Conservation (phyloP, 139 green algal species). For the Coccomyxa sp. region DNA sequence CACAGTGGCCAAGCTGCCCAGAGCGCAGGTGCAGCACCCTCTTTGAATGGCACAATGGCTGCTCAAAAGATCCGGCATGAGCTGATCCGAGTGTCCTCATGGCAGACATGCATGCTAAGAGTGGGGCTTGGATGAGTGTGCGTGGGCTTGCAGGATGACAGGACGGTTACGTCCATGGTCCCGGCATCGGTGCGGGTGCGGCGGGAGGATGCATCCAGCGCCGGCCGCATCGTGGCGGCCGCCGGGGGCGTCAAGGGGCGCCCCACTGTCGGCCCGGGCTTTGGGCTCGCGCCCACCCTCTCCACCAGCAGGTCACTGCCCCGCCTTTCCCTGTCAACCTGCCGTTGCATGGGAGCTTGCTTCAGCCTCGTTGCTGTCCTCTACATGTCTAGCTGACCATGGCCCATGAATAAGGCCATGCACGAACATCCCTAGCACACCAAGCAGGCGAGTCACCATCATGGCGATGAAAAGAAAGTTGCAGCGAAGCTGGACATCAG, state of each 20-base stretch:
- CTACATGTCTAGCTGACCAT: no score
- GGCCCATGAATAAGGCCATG: no score
- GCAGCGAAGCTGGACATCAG: no score
- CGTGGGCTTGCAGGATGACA: conserved; percentile 6
- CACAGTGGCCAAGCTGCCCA: conserved; percentile 70
- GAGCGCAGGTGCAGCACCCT: conserved; percentile 33
- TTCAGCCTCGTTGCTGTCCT: no score
- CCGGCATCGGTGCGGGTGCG: conserved; percentile 62
- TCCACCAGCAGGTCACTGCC: no score
- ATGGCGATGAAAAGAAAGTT: no score
- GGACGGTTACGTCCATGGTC: conserved; percentile 50
- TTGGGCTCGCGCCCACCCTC: conserved; percentile 42
- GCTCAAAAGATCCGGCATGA: no score
- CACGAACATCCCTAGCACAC: no score
- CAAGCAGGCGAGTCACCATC: no score
- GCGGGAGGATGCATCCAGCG: conserved; percentile 34
- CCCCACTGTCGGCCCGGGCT: conserved; percentile 29
- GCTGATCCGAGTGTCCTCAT: not conserved
- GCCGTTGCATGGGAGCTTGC: no score
- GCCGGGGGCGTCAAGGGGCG: not conserved
- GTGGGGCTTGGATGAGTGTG: not conserved
- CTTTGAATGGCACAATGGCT: not conserved
- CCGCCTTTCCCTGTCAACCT: no score
- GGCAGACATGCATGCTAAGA: not conserved
- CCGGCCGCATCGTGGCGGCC: not conserved